These are phyloP conservation scores for Leucoagaricus sp. DNA, from an alignment of 1,284 basidiomycete species.

Conservation along the genomic window DNA sequence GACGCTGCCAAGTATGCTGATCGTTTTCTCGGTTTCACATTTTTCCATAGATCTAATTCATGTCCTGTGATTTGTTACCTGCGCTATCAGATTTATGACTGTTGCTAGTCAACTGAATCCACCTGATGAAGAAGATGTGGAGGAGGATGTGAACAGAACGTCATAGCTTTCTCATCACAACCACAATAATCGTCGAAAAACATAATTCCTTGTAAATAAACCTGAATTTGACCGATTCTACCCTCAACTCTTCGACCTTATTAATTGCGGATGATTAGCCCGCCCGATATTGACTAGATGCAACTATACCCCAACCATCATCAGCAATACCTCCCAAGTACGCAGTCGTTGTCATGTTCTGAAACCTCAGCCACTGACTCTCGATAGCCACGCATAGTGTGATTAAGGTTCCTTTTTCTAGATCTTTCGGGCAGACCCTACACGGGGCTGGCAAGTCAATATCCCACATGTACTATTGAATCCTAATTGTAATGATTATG, in stretches of 20 bases:
- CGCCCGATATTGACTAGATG: not conserved
- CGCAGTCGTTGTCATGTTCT: too few relatives aligned
- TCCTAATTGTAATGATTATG: too few relatives aligned
- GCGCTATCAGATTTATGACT: conserved; percentile 57
- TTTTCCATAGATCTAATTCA: conserved; percentile 5
- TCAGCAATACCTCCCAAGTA: too few relatives aligned
- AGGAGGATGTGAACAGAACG: conserved; percentile 1
- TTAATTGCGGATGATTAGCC: too few relatives aligned
- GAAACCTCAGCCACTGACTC: too few relatives aligned
- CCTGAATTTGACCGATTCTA: not conserved
- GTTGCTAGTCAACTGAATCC: conserved; percentile 56
- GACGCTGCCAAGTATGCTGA: conserved; percentile 68
- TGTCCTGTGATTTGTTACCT: not conserved
- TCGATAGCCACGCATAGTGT: too few relatives aligned
- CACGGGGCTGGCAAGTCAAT: too few relatives aligned
- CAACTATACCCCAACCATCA: not conserved
- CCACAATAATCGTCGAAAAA: not conserved
- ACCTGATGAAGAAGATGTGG: conserved; percentile 33
- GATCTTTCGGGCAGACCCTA: too few relatives aligned
- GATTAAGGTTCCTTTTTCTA: too few relatives aligned
- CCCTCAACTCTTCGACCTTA: too few relatives aligned
- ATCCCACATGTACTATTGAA: too few relatives aligned
- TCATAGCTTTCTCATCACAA: not conserved
- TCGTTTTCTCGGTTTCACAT: not conserved
- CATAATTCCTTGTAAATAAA: not conserved